Evolutionary conservation across 2,329 filamentous ascomycete species (phyloP).

Genomic region (Geosmithia morbida): DNA sequence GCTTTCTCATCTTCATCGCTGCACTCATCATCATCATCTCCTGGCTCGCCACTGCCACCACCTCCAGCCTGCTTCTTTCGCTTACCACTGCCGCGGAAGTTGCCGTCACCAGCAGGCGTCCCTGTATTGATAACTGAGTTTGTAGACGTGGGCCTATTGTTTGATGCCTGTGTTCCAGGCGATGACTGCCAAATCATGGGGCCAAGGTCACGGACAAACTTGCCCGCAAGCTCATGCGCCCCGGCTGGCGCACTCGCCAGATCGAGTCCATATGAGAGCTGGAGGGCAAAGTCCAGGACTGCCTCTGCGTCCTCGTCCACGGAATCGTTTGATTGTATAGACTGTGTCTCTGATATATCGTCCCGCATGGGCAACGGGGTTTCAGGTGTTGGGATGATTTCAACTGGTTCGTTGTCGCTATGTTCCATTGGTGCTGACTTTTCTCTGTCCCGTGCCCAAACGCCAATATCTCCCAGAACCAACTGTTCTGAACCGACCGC

Average conservation of each 20-base stretch:
- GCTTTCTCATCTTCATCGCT: slow-evolving; percentile 16
- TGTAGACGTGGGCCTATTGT: slow-evolving; percentile 7
- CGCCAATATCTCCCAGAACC: background rate
- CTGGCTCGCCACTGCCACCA: slow-evolving; percentile 2
- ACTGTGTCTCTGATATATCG: background rate
- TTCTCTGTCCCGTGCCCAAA: background rate
- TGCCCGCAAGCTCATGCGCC: slow-evolving; percentile 15
- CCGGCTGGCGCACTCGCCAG: slow-evolving; percentile 8
- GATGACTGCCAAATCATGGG: slow-evolving; percentile 16
- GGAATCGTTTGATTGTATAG: slow-evolving; percentile 9
- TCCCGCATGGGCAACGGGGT: slow-evolving; percentile 7
- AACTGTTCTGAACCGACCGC: background rate
- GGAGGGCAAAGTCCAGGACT: slow-evolving; percentile 19
- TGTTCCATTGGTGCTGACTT: background rate
- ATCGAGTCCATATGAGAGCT: slow-evolving; percentile 22
- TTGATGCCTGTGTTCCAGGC: slow-evolving; percentile 6
- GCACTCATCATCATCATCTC: slow-evolving; percentile 17
- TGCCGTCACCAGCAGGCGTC: slow-evolving; percentile 3
- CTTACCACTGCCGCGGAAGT: slow-evolving; percentile 12
- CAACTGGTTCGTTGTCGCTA: background rate
- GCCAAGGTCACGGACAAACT: slow-evolving; percentile 17
- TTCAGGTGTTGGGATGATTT: slow-evolving; percentile 5
- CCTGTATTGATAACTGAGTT: slow-evolving; percentile 15
- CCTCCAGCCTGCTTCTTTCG: slow-evolving; percentile 16
- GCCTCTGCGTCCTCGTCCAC: slow-evolving; percentile 18